A percentile compares a stretch with the other conserved stretches of the same genome.
phyloP scores from a whole-genome alignment of 805 yeast species.

The Jamesozyma jinghongensis region DNA sequence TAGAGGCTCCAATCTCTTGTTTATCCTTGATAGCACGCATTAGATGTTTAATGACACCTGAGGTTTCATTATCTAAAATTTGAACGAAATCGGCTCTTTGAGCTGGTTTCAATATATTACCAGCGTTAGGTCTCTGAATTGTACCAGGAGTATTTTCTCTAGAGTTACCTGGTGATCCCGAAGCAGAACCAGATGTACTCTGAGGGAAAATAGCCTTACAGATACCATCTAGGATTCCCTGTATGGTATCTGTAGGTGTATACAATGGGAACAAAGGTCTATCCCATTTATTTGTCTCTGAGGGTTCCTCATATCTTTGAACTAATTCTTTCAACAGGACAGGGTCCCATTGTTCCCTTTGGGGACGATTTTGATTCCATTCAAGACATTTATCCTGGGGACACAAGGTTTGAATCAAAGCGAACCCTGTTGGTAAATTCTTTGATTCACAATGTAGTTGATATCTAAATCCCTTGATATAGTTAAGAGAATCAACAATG shows the following conservation, averaged over 20 bases:
- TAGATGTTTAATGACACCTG: constrained; percentile 51
- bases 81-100: constrained; percentile 67
- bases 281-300: constrained; percentile 82
- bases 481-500: constrained; percentile 74
- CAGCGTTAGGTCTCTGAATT: constrained; percentile 64
- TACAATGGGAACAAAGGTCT: constrained; percentile 74
- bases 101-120: constrained; percentile 76
- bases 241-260: constrained; percentile 31
- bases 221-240: constrained; percentile 53
- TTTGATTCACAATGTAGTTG: constrained; percentile 93
- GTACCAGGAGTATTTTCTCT: too few relatives aligned
- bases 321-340: constrained; percentile 57
- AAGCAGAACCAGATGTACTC: constrained; percentile 11
- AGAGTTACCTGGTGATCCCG: constrained; percentile 7
- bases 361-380: constrained; percentile 40
- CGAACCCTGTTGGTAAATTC: constrained; percentile 68
- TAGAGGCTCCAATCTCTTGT: constrained; percentile 34
- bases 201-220: constrained; percentile 45
- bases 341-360: constrained; percentile 46
- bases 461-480: constrained; percentile 91
- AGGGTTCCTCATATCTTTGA: constrained; percentile 92
- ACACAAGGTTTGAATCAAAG: constrained; percentile 71
- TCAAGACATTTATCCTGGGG: constrained; percentile 52
- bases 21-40: constrained; percentile 37
- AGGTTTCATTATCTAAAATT: constrained; percentile 65